Base-by-base conservation (phyloP, 2,329 filamentous ascomycete species). In the Curvularia sp. region DNA sequence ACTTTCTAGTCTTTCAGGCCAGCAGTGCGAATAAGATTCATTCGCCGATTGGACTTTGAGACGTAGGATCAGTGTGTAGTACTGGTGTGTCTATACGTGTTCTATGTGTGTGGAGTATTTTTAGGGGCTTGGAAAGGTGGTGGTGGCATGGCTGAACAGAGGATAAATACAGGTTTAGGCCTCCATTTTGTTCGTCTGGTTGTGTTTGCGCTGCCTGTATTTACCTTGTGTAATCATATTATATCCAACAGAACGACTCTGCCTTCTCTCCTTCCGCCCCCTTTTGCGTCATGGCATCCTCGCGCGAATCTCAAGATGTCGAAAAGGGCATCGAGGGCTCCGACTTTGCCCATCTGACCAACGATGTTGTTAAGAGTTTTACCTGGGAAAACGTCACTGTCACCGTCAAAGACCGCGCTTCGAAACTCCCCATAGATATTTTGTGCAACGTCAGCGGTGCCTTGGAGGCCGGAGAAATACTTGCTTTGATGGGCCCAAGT, bases 401-500 rank as follows among this genome's bases (percentile, higher is more conserved):
- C 48, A 88, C 84, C 0, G 89, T 94, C 63, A 90, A 91, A 67
- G 89, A 93, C 74, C 82, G 86, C 5, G 81, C 86, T 61, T 88
- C 88, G 0, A 88, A 89, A 66, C 71, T 85, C 61, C 81, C 85
- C 1, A 86, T 87, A 64, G 80, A 83, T 18, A 87, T 93, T 57
- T 81, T 93, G 4, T 82, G 85, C 31, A 80, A 85, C 64, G 84
- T 89, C 48, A 83, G 84, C 68, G 90, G 90, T 10, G 77, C 86
- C 50, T 85, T 90, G 44, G 79, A 87, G 73, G 87, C 88, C 31
- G 91, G 89, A 30, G 88, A 93, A 69, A 80, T 93, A 42, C 84
- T 92, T 60, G 92, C 92, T 39, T 78, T 96, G 46, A 94, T 96
- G 90, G 92, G 92, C 24, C 91, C 91, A 13, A 82, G 80, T 69